Conservation (phyloP, 2,329 filamentous ascomycete genomes). For the Metarhizium robertsii region DNA sequence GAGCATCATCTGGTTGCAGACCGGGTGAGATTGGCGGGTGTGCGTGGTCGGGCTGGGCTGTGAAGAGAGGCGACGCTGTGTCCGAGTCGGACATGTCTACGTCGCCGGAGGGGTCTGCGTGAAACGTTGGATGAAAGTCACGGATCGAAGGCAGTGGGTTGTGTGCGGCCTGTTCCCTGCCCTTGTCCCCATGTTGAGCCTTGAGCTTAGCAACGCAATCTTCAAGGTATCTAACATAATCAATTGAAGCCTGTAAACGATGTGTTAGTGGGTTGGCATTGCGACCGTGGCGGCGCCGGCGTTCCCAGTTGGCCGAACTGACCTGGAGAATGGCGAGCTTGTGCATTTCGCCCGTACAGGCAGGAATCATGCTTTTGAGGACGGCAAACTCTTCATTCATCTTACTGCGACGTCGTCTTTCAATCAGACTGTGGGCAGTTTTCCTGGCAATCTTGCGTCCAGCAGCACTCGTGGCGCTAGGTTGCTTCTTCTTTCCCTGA, state of each 20-base stretch:
- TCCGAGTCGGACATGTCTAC: conserved; percentile 54
- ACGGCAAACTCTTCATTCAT: conserved; percentile 98
- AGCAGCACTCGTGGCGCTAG: conserved; percentile 67
- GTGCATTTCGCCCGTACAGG: conserved; percentile 96
- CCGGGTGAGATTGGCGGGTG: conserved; percentile 43
- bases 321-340: conserved; percentile 94
- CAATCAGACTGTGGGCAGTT: conserved; percentile 92
- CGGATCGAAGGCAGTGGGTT: conserved; percentile 26
- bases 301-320: conserved; percentile 15
- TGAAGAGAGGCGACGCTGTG: conserved; percentile 37
- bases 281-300: too few relatives aligned
- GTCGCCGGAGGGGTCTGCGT: conserved; percentile 31
- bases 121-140: conserved; percentile 31
- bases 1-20: conserved; percentile 34
- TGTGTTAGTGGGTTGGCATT: neutral
- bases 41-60: conserved; percentile 21
- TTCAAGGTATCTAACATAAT: conserved; percentile 90
- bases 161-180: conserved; percentile 17
- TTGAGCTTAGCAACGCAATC: conserved; percentile 79
- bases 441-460: conserved; percentile 93
- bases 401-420: conserved; percentile 80
- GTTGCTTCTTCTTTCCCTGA: conserved; percentile 65
- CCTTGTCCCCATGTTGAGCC: conserved; percentile 35
- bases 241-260: conserved; percentile 69
- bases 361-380: conserved; percentile 90